Percentiles rank a stretch among this genome's conserved stretches.
Conservation (phyloP, 164 flowering plant species). For the Magnolia changhungtana region DNA sequence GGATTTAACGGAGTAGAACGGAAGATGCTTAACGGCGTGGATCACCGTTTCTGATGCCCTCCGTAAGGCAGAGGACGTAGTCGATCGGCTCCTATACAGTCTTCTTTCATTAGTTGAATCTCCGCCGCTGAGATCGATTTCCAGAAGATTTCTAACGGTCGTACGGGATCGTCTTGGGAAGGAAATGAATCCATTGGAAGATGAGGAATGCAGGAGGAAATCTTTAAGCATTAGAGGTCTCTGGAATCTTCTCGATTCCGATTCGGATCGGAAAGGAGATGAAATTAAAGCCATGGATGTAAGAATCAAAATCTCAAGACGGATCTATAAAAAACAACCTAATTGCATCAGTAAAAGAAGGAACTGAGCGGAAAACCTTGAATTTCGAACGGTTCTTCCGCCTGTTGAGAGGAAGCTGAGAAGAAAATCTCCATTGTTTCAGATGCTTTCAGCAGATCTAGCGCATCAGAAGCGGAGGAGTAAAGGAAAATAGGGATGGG, state of each 20-base stretch:
- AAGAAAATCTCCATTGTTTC: not conserved
- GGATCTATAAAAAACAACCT: not conserved
- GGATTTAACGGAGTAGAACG: constrained; percentile 24
- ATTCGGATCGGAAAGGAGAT: not conserved
- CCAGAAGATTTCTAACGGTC: constrained; percentile 47
- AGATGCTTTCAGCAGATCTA: not conserved
- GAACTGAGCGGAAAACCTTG: not conserved
- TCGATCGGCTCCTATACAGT: constrained; percentile 21
- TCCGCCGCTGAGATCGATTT: constrained; percentile 35
- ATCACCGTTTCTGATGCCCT: constrained; percentile 51
- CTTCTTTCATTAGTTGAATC: constrained; percentile 3
- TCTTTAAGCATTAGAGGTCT: constrained; percentile 61
- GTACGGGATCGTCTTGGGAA: constrained; percentile 46
- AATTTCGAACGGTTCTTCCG: constrained; percentile 7
- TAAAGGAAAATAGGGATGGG: not conserved
- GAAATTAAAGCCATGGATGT: not conserved
- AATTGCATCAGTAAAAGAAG: not conserved
- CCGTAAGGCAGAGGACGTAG: constrained; percentile 42
- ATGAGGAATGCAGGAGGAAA: constrained; percentile 61
- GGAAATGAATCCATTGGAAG: constrained; percentile 65
- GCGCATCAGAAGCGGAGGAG: not conserved
- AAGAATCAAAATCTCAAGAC: not conserved
- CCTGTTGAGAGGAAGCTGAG: not conserved
- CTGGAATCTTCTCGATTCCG: not conserved
- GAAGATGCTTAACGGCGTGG: constrained; percentile 48